Evolutionary conservation across 768 basidiomycete genomes (phyloP).

Genomic region (Porpolomopsis calyptriformis): DNA sequence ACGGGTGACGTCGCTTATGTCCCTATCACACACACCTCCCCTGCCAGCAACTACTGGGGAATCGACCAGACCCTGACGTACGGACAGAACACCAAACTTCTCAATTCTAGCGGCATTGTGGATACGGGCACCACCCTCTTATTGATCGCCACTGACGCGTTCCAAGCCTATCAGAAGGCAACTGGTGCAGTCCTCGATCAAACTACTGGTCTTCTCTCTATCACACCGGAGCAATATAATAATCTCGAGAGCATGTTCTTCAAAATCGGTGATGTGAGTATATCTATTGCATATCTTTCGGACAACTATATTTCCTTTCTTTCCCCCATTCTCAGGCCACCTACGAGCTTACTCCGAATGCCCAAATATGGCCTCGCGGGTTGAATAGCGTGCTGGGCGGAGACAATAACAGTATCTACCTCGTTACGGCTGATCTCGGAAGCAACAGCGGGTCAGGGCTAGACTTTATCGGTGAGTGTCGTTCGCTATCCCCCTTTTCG

Average conservation of each 20-base stretch:
- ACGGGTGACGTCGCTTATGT: constrained; percentile 25
- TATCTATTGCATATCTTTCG: background rate
- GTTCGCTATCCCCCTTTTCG: background rate
- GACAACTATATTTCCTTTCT: background rate
- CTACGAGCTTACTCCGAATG: constrained; percentile 50
- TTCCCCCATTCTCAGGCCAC: constrained; percentile 24
- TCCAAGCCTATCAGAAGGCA: constrained; percentile 41
- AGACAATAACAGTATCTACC: constrained; percentile 36
- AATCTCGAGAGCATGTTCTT: constrained; percentile 44
- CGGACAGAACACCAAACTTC: constrained; percentile 34
- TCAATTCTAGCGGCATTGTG: constrained; percentile 43
- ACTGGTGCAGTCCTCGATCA: constrained; percentile 43
- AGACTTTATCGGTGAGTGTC: constrained; percentile 48
- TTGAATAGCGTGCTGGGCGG: constrained; percentile 53
- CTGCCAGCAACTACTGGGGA: constrained; percentile 46
- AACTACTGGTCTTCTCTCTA: constrained; percentile 46
- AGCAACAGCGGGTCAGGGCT: constrained; percentile 41
- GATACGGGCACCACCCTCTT: constrained; percentile 51
- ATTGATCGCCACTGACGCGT: constrained; percentile 48
- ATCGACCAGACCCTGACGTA: constrained; percentile 47
- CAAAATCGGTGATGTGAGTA: constrained; percentile 33
- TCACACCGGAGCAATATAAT: constrained; percentile 38
- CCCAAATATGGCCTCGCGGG: constrained; percentile 59
- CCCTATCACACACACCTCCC: constrained; percentile 36
- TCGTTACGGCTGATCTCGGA: constrained; percentile 47